Conservation (phyloP, 176 grass and related monocot species). For the Raddia guianensis region DNA sequence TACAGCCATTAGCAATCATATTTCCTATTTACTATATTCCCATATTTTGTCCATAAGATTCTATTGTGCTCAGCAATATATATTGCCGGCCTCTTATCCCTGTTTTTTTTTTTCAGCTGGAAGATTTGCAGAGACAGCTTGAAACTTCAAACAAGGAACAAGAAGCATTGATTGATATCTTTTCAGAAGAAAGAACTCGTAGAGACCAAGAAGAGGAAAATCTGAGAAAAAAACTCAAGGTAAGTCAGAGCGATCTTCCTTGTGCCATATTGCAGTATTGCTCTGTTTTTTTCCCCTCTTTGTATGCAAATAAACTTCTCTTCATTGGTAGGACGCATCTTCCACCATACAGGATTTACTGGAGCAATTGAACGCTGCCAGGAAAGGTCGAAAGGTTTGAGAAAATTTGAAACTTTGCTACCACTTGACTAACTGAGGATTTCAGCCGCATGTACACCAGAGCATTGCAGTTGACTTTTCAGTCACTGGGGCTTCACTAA, state of each 20-base stretch:
- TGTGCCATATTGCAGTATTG: background rate
- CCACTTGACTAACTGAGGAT: conserved; percentile 2
- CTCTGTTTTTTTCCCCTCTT: background rate
- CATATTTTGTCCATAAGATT: background rate
- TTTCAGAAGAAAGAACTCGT: conserved; percentile 89
- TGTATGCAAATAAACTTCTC: background rate
- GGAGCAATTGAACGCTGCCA: conserved; percentile 53
- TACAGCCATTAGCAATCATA: background rate
- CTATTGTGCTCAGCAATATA: background rate
- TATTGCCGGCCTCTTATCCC: background rate
- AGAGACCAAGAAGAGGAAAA: conserved; percentile 79
- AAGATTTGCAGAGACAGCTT: conserved; percentile 73
- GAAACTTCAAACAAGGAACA: conserved; percentile 82
- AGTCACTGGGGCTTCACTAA: background rate
- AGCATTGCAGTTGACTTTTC: conserved; percentile 13
- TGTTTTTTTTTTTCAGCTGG: conserved; percentile 56
- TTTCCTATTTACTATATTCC: background rate
- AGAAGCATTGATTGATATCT: conserved; percentile 87
- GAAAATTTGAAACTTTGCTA: conserved; percentile 4
- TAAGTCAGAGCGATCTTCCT: conserved; percentile 16
- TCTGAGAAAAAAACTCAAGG: conserved; percentile 88
- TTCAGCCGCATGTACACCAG: background rate
- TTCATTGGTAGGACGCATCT: conserved; percentile 62
- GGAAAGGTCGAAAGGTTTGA: conserved; percentile 61
- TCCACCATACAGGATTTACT: conserved; percentile 69